Percentiles rank a stretch among this genome's conserved stretches.
Conservation (phyloP, 2,329 filamentous ascomycete species). For the Atkinsonella texensis region DNA sequence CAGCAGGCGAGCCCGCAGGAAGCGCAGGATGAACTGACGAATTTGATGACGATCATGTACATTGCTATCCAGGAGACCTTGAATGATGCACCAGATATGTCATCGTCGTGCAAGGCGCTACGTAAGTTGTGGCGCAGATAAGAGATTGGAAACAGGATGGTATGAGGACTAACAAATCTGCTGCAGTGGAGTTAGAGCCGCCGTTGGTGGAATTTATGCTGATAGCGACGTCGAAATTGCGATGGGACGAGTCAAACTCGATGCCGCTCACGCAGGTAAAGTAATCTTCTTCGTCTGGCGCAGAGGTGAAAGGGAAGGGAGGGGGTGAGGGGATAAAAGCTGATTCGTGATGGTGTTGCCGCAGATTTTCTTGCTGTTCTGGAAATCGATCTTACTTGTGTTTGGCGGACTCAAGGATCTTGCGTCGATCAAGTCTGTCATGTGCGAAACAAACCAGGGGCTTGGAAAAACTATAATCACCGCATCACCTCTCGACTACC, state of each 20-base stretch:
- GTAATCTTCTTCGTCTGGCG: not conserved
- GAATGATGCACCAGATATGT: constrained; percentile 37
- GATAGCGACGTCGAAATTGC: constrained; percentile 52
- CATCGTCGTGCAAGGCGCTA: constrained; percentile 34
- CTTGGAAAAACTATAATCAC: constrained; percentile 71
- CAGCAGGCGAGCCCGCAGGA: constrained; percentile 35
- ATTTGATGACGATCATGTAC: constrained; percentile 52
- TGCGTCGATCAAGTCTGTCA: constrained; percentile 58
- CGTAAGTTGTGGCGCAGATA: constrained; percentile 25
- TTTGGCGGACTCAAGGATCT: constrained; percentile 73
- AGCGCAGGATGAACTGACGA: constrained; percentile 47
- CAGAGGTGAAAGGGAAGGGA: not conserved
- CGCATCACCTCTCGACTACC: constrained; percentile 90
- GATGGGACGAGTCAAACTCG: constrained; percentile 58
- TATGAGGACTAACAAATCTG: not conserved
- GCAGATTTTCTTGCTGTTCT: constrained; percentile 68
- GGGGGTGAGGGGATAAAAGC: not conserved
- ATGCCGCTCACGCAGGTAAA: constrained; percentile 51
- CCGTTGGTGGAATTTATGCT: constrained; percentile 62
- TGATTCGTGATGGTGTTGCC: constrained; percentile 11
- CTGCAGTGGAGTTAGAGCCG: constrained; percentile 47
- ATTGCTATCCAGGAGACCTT: constrained; percentile 45
- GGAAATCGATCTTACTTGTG: constrained; percentile 80
- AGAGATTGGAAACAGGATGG: not conserved
- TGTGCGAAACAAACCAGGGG: constrained; percentile 47